These are phyloP conservation scores for Colletotrichum chlorophyti DNA, from an alignment of 2,329 filamentous ascomycete species.

Conservation along the genomic window DNA sequence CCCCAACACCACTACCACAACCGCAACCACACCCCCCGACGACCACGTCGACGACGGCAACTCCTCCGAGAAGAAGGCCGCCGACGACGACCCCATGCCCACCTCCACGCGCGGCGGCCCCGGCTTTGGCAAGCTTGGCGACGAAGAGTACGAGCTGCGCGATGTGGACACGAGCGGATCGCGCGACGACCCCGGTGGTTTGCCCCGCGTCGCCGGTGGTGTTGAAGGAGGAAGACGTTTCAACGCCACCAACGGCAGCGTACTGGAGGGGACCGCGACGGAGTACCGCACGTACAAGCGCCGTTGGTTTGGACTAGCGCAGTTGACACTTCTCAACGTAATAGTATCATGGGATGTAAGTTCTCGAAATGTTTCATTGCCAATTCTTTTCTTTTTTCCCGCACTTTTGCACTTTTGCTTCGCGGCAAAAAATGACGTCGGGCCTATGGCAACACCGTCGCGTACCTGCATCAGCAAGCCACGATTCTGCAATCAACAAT, in stretches of 20 bases:
- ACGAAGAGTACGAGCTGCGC: constrained; percentile 27
- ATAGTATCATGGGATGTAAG: constrained; percentile 95
- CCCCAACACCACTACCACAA: not conserved
- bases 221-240: constrained; percentile 31
- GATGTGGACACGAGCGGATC: constrained; percentile 2
- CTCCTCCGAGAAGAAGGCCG: not conserved
- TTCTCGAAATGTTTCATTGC: constrained; percentile 35
- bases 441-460: no score
- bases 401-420: not conserved
- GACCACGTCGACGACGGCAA: not conserved
- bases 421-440: not conserved
- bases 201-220: not conserved
- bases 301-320: constrained; percentile 85
- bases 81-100: constrained; percentile 4
- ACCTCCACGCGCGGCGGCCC: constrained; percentile 4
- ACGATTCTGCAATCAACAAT: not conserved
- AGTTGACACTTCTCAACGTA: constrained; percentile 88
- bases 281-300: constrained; percentile 72
- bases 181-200: not conserved
- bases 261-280: constrained; percentile 36
- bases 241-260: constrained; percentile 32
- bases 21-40: not conserved
- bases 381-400: not conserved
- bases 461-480: not conserved
- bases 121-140: constrained; percentile 32